Percentiles rank a stretch among this genome's conserved stretches.
Evolutionary conservation across 140 eudicot genomes (phyloP).

Genomic region (Bidens hawaiensis): DNA sequence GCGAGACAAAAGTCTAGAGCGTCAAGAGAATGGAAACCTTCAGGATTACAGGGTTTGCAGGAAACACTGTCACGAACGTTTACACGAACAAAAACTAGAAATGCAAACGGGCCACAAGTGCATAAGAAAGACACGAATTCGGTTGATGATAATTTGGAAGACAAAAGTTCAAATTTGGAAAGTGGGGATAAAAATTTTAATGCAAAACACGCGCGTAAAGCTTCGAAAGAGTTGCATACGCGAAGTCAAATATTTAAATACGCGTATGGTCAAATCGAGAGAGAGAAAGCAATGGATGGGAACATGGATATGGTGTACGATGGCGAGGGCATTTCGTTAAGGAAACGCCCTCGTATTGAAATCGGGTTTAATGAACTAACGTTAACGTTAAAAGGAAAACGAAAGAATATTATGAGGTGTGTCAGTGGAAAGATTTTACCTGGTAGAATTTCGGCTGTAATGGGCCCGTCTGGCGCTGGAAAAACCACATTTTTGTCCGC

Average conservation of each 20-base stretch:
- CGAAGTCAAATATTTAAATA: slow-evolving; percentile 83
- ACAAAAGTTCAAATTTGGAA: slow-evolving; percentile 54
- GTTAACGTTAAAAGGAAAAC: slow-evolving; percentile 60
- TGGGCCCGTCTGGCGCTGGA: slow-evolving; percentile 99
- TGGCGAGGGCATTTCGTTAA: slow-evolving; percentile 21
- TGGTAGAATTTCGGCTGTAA: slow-evolving; percentile 88
- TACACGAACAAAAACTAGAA: slow-evolving; percentile 71
- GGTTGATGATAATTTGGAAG: slow-evolving; percentile 53
- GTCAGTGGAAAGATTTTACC: slow-evolving; percentile 80
- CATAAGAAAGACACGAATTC: slow-evolving; percentile 43
- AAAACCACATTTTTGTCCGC: slow-evolving; percentile 90
- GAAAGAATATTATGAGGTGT: slow-evolving; percentile 78
- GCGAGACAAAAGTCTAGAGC: slow-evolving; percentile 79
- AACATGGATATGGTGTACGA: slow-evolving; percentile 60
- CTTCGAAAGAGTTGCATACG: slow-evolving; percentile 69
- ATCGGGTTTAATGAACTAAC: slow-evolving; percentile 83
- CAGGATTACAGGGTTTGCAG: slow-evolving; percentile 53
- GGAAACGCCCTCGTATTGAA: slow-evolving; percentile 64
- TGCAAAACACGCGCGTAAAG: slow-evolving; percentile 54
- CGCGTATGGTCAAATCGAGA: slow-evolving; percentile 92
- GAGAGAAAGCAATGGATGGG: slow-evolving; percentile 89
- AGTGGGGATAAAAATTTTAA: slow-evolving; percentile 58
- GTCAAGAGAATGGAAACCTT: slow-evolving; percentile 56
- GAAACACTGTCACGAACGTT: slow-evolving; percentile 43
- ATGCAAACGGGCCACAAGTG: slow-evolving; percentile 31